Evolutionary conservation across 768 basidiomycete genomes (phyloP), one percentile per base, ranked within the genome.

Genomic region (Trametes coccinea): DNA sequence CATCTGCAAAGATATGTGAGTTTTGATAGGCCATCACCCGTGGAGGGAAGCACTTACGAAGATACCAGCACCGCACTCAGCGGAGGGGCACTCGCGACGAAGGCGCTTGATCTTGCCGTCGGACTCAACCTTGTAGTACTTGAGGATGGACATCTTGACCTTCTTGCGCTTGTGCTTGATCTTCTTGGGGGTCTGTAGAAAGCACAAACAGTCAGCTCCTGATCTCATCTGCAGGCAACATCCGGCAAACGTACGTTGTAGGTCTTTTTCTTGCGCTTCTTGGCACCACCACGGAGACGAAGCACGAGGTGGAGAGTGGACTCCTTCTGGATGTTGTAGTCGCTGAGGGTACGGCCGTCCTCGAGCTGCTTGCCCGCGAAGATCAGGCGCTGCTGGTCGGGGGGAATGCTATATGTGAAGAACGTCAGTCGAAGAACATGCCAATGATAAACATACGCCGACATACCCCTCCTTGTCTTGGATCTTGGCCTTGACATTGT

Each of bases 221-320:
- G 30, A 17, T 31, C 43, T 27, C 45, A 7, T 29, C n/a, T 27
- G 3, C n/a, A 3, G 11, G 22, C 2, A n/a, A 27, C 22, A 13
- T 5, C 11, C 17, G 17, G 45, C 6, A 29, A 3, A 80, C 89
- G 52, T 51, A 93, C 92, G 82, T 88, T 95, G 90, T 98, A 98
- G 57, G 93, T 95, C 86, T 98, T 98, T 86, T 98, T 99, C 89
- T 98, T 98, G 77, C 96, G 89, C 88, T 98, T 98, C 89, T 98
- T 98, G 69, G 88, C 94, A 85, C 97, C 97, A 84, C 97, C 97
- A 79, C 95, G 93, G 55, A 99, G 91, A 72, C 97, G 91, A 70
- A 98, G 88, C 67, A 98, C 96, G 67, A 98, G 78, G 79, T 98
- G 96, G 61, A 99, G 90, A 63, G 96, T 98, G 34, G 95, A 97